Evolutionary conservation across 176 grass and related monocot species (phyloP), one percentile per base, ranked within the genome.

Genomic region (Carex pumila): DNA sequence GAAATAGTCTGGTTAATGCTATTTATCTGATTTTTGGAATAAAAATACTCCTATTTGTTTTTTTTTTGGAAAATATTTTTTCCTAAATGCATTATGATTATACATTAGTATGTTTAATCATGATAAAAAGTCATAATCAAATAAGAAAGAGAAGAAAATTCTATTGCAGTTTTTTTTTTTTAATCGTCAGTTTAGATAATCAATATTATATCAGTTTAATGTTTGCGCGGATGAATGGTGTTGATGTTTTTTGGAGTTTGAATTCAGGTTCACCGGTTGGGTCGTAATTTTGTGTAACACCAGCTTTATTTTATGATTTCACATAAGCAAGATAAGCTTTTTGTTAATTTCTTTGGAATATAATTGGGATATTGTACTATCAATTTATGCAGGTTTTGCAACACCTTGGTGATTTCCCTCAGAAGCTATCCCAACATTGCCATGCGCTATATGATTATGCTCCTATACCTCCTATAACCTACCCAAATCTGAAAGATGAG

Each of bases 401-500:
- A 65, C 93, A 99, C 85, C 93, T 99, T 0, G 96, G 96, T 59
- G 96, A 99, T 90, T 99, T 99, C 79, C 88, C 93, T 84, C 96
- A 99, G 55, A 99, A 99, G 87, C 86, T 99, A 85, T 92, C 90
- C 79, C 96, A 99, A 55, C 93, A 99, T 71, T 99, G 93, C 15
- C 96, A 94, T 86, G 92, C 93, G 18, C 89, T 99, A 65, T 99
- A 99, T 95, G 96, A 99, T 89, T 99, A 99, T 92, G 96, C 93
- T 86, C 96, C 96, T 41, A 99, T 99, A 87, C 96, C 96, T 90
- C 96, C 96, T 65, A 93, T 99, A 83, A 99, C 96, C 19, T 99
- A 99, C 58, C 96, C 91, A 6, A 87, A 95, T 83, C 71, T 99
- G 86, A 95, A 94, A 87, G 96, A 99, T 89, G 96, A 99, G 90